Conservation (phyloP, 805 yeast genomes). For the Saturnispora kantuleensis region DNA sequence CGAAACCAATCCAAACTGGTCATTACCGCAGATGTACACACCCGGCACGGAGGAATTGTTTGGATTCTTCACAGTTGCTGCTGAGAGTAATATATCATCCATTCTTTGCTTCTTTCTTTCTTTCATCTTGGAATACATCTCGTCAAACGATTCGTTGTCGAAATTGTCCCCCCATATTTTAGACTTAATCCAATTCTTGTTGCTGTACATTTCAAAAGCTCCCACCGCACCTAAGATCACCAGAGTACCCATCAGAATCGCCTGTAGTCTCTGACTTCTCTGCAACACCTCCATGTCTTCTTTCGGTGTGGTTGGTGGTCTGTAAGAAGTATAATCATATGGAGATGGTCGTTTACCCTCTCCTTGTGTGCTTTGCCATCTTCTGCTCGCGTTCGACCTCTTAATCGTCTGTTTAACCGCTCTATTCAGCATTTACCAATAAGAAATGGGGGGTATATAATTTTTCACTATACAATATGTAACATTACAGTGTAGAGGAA, state of each 20-base stretch:
- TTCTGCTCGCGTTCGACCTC: too few relatives aligned
- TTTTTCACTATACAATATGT: too few relatives aligned
- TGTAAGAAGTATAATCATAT: conserved; percentile 5
- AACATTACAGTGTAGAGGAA: too few relatives aligned
- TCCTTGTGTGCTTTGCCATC: conserved; percentile 1
- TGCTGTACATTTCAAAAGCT: conserved; percentile 29
- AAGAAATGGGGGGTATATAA: too few relatives aligned
- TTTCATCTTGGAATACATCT: conserved; percentile 27
- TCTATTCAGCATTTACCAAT: too few relatives aligned
- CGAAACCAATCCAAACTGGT: conserved; percentile 29
- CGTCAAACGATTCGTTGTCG: conserved; percentile 29
- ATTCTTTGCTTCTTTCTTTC: conserved; percentile 16
- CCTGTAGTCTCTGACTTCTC: conserved; percentile 2
- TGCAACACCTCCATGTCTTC: conserved; percentile 1
- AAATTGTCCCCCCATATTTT: conserved; percentile 25
- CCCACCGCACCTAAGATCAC: conserved; percentile 32
- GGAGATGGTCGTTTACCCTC: not conserved
- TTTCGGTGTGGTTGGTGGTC: not conserved
- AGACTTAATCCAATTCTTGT: conserved; percentile 32
- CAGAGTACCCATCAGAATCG: conserved; percentile 26
- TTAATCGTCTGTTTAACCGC: too few relatives aligned
- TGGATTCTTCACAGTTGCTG: conserved; percentile 24
- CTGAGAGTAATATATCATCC: conserved; percentile 13
- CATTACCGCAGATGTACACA: conserved; percentile 56
- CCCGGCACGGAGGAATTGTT: conserved; percentile 41